Percentiles rank a stretch among this genome's conserved stretches.
Evolutionary conservation across 352 stramenopile species (phyloP).

Genomic region (Globisporangium nunn): DNA sequence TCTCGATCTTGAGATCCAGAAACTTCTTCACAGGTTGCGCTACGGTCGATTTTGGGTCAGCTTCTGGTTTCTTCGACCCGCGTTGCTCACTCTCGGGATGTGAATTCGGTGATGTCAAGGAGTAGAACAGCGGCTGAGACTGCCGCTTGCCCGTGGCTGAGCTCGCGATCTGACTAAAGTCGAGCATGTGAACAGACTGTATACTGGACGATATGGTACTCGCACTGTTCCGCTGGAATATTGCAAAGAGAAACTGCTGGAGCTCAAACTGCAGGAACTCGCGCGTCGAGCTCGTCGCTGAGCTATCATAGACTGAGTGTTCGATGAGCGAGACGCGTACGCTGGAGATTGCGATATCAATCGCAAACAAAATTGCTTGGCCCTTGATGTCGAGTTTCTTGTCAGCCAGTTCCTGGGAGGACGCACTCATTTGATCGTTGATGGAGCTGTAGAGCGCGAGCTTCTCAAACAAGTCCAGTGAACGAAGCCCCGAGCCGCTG

Average conservation of each 20-base stretch:
- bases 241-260: constrained; percentile 50
- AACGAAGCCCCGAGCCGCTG: constrained; percentile 9
- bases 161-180: constrained; percentile 38
- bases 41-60: not conserved
- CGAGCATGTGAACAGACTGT: constrained; percentile 51
- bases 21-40: constrained; percentile 21
- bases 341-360: constrained; percentile 59
- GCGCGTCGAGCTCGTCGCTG: constrained; percentile 16
- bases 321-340: constrained; percentile 37
- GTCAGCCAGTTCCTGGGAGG: constrained; percentile 29
- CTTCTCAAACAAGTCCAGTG: constrained; percentile 37
- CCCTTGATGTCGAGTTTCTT: constrained; percentile 39
- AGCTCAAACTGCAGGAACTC: constrained; percentile 71
- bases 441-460: constrained; percentile 45
- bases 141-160: constrained; percentile 2
- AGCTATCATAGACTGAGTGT: constrained; percentile 5
- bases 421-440: constrained; percentile 57
- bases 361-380: constrained; percentile 54
- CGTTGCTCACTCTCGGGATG: not conserved
- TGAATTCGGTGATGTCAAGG: constrained; percentile 7
- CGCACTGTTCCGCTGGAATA: constrained; percentile 49
- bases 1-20: constrained; percentile 52
- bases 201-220: constrained; percentile 54
- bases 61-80: not conserved
- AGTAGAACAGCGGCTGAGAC: constrained; percentile 36